These are phyloP conservation scores for Daldinia eschscholtzii DNA, from an alignment of 2,329 filamentous ascomycete genomes.

Conservation along the genomic window DNA sequence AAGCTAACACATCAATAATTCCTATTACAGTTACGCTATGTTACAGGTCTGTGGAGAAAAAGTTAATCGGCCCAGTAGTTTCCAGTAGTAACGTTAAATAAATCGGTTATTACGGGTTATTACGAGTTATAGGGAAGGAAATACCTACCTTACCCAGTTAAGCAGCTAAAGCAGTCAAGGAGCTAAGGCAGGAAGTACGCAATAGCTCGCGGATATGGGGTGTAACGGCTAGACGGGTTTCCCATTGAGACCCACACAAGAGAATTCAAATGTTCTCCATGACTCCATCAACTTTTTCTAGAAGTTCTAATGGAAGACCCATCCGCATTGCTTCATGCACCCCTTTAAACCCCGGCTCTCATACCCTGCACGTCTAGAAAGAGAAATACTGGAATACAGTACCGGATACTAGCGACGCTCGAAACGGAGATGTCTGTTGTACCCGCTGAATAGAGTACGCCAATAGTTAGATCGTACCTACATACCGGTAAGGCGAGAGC, in stretches of 20 bases:
- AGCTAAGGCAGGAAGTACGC: neutral
- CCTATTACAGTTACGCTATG: conserved; percentile 34
- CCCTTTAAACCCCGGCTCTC: conserved; percentile 25
- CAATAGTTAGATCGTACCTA: conserved; percentile 34
- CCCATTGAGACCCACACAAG: conserved; percentile 10
- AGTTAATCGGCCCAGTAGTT: conserved; percentile 2
- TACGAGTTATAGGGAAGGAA: conserved; percentile 7
- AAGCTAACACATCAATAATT: conserved; percentile 15
- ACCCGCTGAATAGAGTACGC: conserved; percentile 34
- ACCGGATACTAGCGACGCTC: conserved; percentile 10
- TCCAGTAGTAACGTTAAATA: conserved; percentile 1
- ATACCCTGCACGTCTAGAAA: conserved; percentile 11
- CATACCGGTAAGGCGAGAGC: conserved; percentile 33
- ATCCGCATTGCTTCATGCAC: conserved; percentile 31
- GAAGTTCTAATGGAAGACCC: conserved; percentile 42
- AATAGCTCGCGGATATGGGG: conserved; percentile 4
- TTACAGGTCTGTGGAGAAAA: conserved; percentile 38
- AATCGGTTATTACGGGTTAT: conserved; percentile 11
- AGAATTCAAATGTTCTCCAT: conserved; percentile 17
- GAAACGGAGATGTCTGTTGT: conserved; percentile 27
- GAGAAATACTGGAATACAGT: neutral
- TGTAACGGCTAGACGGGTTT: conserved; percentile 11
- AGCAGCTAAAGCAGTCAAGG: neutral
- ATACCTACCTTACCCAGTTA: conserved; percentile 6
- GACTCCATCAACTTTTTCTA: conserved; percentile 41